A percentile compares a stretch with the other conserved stretches of the same genome.
phyloP scores from a whole-genome alignment of 306 rosid species.

The Cyclanthera cordifolia region DNA sequence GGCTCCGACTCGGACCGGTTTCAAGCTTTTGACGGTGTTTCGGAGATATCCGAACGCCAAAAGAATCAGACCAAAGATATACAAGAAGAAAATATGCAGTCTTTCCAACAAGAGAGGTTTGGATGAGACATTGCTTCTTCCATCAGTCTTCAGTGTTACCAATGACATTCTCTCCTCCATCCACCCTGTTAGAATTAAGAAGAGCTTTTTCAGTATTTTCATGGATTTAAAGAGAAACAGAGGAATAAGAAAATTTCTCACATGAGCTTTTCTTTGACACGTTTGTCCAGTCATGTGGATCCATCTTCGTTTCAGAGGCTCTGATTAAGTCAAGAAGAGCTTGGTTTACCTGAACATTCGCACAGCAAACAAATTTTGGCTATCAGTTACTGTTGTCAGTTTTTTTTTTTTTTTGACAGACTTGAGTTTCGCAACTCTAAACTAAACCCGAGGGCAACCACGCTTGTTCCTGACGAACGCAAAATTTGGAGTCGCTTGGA shows the following conservation, averaged over 20 bases:
- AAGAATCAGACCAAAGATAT: conserved; percentile 45
- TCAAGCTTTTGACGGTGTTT: conserved; percentile 38
- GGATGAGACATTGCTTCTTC: conserved; percentile 30
- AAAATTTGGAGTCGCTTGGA: no score
- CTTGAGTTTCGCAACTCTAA: no score
- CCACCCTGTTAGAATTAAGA: conserved; percentile 57
- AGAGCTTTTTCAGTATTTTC: background rate
- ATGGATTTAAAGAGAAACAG: background rate
- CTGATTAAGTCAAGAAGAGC: conserved; percentile 59
- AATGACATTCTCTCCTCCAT: conserved; percentile 25
- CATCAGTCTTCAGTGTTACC: conserved; percentile 26
- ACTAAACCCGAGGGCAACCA: no score
- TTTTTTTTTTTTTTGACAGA: no score
- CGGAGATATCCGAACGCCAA: conserved; percentile 35
- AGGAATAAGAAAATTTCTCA: conserved; percentile 22
- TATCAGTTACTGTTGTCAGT: background rate
- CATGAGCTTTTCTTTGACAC: conserved; percentile 40
- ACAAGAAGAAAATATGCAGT: conserved; percentile 35
- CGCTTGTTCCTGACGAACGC: no score
- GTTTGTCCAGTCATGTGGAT: conserved; percentile 74
- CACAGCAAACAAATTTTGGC: background rate
- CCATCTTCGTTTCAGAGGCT: conserved; percentile 50
- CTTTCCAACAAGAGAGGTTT: conserved; percentile 26
- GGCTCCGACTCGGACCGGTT: conserved; percentile 53
- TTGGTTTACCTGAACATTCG: conserved; percentile 62